Evolutionary conservation across 805 yeast species (phyloP), one percentile per base, ranked within the genome.

Genomic region (Teunomyces kruisii): DNA sequence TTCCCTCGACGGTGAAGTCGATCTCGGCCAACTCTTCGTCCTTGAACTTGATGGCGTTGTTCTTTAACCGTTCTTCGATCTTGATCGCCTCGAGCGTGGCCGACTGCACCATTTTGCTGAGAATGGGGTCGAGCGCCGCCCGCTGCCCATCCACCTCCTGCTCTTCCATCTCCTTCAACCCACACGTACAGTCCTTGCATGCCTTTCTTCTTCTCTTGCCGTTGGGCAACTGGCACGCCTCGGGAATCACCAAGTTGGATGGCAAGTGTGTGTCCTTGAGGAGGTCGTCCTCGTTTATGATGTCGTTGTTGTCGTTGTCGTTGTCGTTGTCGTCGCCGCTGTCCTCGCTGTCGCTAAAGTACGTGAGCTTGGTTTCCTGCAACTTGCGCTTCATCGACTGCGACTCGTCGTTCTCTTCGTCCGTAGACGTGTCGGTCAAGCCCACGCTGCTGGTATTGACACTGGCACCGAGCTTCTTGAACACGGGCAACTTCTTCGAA

Each of bases 151-250:
- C 14, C 13, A 35, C 8, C 75, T 81, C 88, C 42, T 67, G 71
- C 48, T 86, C 91, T 69, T 94, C 97, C 43, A 78, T 67, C 64
- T 94, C 99, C 56, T 86, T 90, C 52, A 94, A 75, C 6, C 99
- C 99, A 73, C 99, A 94, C 0, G 97, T 86, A 67, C 99, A 94
- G 67, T 94, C 97, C 68, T 91, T 94, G 73, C 99, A 94, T 0
- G 99, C 99, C 68, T 84, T 89, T 72, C 92, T 81, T 62, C 96
- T 78, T 67, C 77, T 79, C 54, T 76, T 78, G 30, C 81, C 82
- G 39, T 59, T 71, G 13, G 74, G 67, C 47, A 67, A 58, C 52
- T 76, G 79, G 59, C 88, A 82, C 53, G 76, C 74, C 39, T 76
- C 72, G 12, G 94, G 92, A 26, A 78, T 73, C 19, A 79, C 71